Conservation (phyloP, 2,329 filamentous ascomycete genomes). For the Xylariaceae sp. region DNA sequence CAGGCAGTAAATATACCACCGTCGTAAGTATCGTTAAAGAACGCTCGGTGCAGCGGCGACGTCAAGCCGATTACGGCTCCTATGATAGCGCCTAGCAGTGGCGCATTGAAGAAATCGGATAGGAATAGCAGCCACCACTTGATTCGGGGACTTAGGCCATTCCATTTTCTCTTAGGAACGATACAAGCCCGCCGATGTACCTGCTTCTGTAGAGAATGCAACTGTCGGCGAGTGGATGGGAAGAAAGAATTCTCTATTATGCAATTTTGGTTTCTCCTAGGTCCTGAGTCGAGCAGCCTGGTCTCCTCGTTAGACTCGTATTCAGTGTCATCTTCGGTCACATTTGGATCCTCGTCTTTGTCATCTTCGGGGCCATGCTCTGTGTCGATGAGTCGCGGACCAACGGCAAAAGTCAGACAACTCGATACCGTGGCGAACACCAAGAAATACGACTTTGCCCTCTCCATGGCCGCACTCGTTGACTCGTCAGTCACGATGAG, state of each 20-base stretch:
- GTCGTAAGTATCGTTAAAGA: slow-evolving; percentile 59
- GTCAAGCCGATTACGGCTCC: slow-evolving; percentile 63
- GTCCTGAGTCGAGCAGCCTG: slow-evolving; percentile 47
- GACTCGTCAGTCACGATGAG: slow-evolving; percentile 48
- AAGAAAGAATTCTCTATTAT: slow-evolving; percentile 35
- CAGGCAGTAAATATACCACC: slow-evolving; percentile 69
- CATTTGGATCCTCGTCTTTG: slow-evolving; percentile 27
- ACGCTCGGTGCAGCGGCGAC: slow-evolving; percentile 60
- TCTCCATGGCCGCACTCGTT: slow-evolving; percentile 52
- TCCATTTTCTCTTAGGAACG: slow-evolving; percentile 34
- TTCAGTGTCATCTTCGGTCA: slow-evolving; percentile 24
- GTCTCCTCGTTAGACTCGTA: slow-evolving; percentile 49
- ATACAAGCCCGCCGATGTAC: slow-evolving; percentile 32
- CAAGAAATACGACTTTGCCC: slow-evolving; percentile 67
- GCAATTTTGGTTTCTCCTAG: slow-evolving; percentile 15
- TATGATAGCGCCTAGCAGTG: slow-evolving; percentile 61
- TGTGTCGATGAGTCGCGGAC: slow-evolving; percentile 58
- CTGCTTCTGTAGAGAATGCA: slow-evolving; percentile 3
- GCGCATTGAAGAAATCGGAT: slow-evolving; percentile 60
- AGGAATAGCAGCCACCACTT: slow-evolving; percentile 42
- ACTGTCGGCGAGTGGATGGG: slow-evolving; percentile 27
- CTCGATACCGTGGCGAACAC: slow-evolving; percentile 67
- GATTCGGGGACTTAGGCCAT: slow-evolving; percentile 29
- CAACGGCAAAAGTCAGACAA: slow-evolving; percentile 65
- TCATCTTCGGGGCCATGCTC: slow-evolving; percentile 41